phyloP scores from a whole-genome alignment of 768 basidiomycete genomes.

The Clitopilus passeckerianus region DNA sequence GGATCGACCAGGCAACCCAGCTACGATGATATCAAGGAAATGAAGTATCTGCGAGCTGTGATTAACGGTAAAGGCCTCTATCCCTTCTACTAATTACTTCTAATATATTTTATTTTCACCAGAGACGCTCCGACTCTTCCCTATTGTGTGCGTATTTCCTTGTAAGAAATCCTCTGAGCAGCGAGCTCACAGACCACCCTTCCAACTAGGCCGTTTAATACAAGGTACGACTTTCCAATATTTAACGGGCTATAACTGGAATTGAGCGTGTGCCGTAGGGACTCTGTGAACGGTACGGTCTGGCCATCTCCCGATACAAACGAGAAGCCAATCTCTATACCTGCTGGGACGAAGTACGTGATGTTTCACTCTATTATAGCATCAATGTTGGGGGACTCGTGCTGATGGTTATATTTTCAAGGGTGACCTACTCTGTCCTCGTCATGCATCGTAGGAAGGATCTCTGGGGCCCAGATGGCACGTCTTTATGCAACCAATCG shows the following conservation, averaged over 20 bases:
- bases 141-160: conserved; percentile 23
- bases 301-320: conserved; percentile 19
- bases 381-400: no score
- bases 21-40: conserved; percentile 38
- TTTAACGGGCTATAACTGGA: no score
- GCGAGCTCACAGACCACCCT: background rate
- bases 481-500: conserved; percentile 1
- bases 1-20: conserved; percentile 32
- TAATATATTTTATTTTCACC: background rate
- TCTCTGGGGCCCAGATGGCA: conserved; percentile 59
- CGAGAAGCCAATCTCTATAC: conserved; percentile 31
- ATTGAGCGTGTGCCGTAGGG: conserved; percentile 3
- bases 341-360: conserved; percentile 21
- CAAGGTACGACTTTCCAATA: conserved; percentile 13
- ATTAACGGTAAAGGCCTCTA: conserved; percentile 23
- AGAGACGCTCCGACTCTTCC: conserved; percentile 39
- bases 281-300: conserved; percentile 21
- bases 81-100: background rate
- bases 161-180: no score
- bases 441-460: conserved; percentile 38
- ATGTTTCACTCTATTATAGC: no score
- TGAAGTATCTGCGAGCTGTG: conserved; percentile 38
- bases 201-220: conserved; percentile 18
- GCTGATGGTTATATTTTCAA: background rate
- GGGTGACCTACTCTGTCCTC: conserved; percentile 25